These are phyloP conservation scores for Magnolia sinica DNA, from an alignment of 164 flowering plant species.

Conservation along the genomic window DNA sequence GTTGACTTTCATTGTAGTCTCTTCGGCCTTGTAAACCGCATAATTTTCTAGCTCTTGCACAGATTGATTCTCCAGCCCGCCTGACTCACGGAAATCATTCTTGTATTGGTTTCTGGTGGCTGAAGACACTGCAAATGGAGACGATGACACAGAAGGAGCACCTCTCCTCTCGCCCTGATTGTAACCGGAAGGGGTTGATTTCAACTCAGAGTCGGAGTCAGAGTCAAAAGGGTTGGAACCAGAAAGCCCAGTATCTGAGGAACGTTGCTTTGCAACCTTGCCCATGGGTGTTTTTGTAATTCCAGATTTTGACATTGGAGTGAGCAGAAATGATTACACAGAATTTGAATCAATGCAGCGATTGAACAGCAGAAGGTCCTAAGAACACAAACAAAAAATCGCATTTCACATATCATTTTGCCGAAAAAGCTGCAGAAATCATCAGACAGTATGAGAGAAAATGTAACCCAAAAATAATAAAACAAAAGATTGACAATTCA, in stretches of 20 bases:
- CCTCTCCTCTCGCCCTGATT: not conserved
- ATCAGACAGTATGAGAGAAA: too few species aligned
- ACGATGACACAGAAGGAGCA: constrained; percentile 1
- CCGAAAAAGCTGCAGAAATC: too few species aligned
- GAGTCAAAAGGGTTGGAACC: constrained; percentile 64
- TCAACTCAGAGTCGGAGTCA: constrained; percentile 40
- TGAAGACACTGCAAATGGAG: not conserved
- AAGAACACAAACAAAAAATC: not conserved
- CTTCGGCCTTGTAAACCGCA: constrained; percentile 67
- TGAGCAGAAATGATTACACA: not conserved
- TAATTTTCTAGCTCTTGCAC: constrained; percentile 67
- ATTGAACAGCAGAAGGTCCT: not conserved
- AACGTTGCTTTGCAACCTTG: constrained; percentile 27
- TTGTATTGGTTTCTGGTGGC: constrained; percentile 41
- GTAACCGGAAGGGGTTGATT: constrained; percentile 5
- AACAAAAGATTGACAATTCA: too few species aligned
- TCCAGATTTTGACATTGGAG: not conserved
- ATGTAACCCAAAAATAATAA: too few species aligned
- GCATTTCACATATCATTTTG: not conserved
- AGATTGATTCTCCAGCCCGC: constrained; percentile 53
- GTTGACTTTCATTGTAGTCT: constrained; percentile 54
- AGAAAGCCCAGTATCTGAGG: constrained; percentile 34
- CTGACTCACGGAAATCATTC: constrained; percentile 45
- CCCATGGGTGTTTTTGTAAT: not conserved
- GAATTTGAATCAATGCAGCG: not conserved